A percentile compares a stretch with the other conserved stretches of the same genome.
phyloP scores from a whole-genome alignment of 2,329 filamentous ascomycete genomes.

The Fragosphaeria purpurea region DNA sequence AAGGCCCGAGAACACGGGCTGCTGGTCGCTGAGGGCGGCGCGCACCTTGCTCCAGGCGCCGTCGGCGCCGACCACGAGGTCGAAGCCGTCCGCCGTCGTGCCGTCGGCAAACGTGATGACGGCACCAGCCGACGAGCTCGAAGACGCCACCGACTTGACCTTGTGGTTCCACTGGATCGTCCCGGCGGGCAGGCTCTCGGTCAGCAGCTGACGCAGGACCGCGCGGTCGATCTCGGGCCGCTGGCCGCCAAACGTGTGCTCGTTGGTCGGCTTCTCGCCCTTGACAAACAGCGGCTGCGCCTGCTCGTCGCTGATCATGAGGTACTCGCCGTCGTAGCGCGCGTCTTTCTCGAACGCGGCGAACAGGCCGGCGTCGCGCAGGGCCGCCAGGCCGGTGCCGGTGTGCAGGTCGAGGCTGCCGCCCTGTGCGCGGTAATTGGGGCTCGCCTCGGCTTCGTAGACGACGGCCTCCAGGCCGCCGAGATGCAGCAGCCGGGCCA shows the following conservation, averaged over 20 bases:
- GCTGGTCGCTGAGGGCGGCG: conserved; percentile 23
- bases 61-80: conserved; percentile 26
- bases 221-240: conserved; percentile 45
- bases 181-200: conserved; percentile 32
- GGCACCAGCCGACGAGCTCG: conserved; percentile 10
- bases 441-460: conserved; percentile 37
- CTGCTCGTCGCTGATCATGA: conserved; percentile 35
- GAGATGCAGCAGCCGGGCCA: conserved; percentile 42
- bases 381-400: conserved; percentile 37
- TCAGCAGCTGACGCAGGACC: conserved; percentile 32
- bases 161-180: conserved; percentile 36
- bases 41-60: conserved; percentile 29
- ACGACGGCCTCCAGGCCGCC: conserved; percentile 35
- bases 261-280: conserved; percentile 18
- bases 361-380: conserved; percentile 39
- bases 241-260: conserved; percentile 14
- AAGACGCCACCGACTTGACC: conserved; percentile 28
- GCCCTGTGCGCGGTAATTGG: conserved; percentile 37
- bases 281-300: conserved; percentile 25
- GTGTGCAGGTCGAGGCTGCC: conserved; percentile 46
- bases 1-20: conserved; percentile 37
- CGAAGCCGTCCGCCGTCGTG: conserved; percentile 24
- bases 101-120: conserved; percentile 29
- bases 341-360: conserved; percentile 39
- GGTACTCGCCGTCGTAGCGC: conserved; percentile 41